Conservation (phyloP, 2,329 filamentous ascomycete genomes). For the Sclerotinia borealis region DNA sequence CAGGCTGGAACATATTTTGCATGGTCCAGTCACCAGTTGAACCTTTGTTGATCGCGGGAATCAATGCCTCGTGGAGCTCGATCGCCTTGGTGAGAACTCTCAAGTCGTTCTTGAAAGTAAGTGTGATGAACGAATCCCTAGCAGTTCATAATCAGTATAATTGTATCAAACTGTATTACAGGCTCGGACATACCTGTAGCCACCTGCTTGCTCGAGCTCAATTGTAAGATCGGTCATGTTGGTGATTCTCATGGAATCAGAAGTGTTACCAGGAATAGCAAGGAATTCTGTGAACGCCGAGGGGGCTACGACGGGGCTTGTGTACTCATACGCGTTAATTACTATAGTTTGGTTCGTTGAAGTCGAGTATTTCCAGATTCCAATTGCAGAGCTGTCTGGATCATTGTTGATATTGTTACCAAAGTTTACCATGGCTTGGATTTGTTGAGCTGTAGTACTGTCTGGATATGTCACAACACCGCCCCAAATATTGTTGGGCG, state of each 20-base stretch:
- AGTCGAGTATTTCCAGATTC: neutral
- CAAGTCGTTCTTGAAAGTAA: constrained; percentile 3
- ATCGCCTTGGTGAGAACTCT: neutral
- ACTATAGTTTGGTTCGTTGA: neutral
- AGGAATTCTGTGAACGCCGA: neutral
- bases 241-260: constrained; percentile 1
- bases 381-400: neutral
- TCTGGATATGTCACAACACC: constrained; percentile 5
- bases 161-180: neutral
- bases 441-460: neutral
- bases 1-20: neutral
- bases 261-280: neutral
- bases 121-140: neutral
- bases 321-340: neutral
- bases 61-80: neutral
- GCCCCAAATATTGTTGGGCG: constrained; percentile 13
- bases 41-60: neutral
- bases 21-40: neutral
- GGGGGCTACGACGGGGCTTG: neutral
- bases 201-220: neutral
- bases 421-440: neutral
- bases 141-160: neutral
- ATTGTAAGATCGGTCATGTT: neutral
- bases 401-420: neutral
- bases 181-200: neutral